Evolutionary conservation across 805 yeast species (phyloP).

Genomic region (Candida stauntonica): DNA sequence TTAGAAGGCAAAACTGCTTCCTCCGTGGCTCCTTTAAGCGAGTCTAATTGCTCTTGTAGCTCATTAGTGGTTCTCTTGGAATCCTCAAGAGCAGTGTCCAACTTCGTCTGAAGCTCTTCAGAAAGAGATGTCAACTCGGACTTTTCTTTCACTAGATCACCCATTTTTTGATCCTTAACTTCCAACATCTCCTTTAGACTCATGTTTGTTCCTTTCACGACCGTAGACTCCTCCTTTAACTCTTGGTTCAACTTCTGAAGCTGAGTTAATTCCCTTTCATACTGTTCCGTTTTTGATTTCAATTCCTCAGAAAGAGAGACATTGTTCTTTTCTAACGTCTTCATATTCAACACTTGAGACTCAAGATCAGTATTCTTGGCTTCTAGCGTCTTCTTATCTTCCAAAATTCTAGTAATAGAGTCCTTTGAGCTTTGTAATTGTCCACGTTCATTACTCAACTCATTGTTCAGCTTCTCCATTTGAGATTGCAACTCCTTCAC

Average conservation of each 20-base stretch:
- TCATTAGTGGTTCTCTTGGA: conserved; percentile 4
- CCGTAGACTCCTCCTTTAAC: conserved; percentile 9
- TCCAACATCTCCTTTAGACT: conserved; percentile 16
- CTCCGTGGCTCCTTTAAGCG: conserved; percentile 22
- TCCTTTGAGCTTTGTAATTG: neutral
- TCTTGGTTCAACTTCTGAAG: conserved; percentile 7
- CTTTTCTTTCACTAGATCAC: neutral
- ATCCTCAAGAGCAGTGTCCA: neutral
- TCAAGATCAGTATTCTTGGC: neutral
- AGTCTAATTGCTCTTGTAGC: conserved; percentile 2
- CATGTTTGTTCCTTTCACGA: conserved; percentile 10
- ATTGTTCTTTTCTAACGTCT: too few relatives aligned
- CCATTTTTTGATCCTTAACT: conserved; percentile 7
- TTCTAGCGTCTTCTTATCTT: neutral
- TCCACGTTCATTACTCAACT: neutral
- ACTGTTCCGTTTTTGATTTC: neutral
- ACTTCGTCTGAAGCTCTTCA: conserved; percentile 7
- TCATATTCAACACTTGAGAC: neutral
- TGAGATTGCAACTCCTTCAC: neutral
- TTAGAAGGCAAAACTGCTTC: conserved; percentile 24
- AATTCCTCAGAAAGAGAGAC: too few relatives aligned
- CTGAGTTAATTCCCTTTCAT: conserved; percentile 2
- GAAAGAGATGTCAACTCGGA: conserved; percentile 1
- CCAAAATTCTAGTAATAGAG: too few relatives aligned
- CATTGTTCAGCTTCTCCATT: neutral